Percentiles rank a stretch among this genome's conserved stretches.
These are phyloP conservation scores for Copromyces sp. DNA, from an alignment of 495 filamentous ascomycete genomes.

Conservation along the genomic window DNA sequence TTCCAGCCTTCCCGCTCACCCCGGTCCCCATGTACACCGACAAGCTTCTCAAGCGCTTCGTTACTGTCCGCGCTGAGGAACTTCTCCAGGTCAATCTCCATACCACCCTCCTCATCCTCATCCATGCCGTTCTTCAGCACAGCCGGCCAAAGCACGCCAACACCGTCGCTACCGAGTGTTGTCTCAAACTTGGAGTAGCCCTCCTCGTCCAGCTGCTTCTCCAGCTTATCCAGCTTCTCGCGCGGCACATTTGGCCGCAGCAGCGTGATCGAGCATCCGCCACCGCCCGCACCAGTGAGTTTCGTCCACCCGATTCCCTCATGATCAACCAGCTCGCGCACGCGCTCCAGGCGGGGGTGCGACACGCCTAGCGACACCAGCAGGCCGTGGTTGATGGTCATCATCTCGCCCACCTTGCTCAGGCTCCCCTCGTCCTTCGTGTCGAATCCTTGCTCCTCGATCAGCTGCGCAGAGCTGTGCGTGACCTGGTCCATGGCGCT, in stretches of 20 bases:
- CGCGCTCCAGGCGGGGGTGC: constrained; percentile 83
- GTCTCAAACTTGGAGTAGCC: constrained; percentile 77
- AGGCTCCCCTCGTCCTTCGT: constrained; percentile 46
- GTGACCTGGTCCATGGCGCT: constrained; percentile 77
- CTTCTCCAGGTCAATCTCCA: constrained; percentile 87
- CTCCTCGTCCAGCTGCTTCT: constrained; percentile 58
- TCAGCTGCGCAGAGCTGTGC: constrained; percentile 57
- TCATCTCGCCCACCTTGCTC: constrained; percentile 67
- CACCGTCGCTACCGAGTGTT: constrained; percentile 80
- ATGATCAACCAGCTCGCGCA: constrained; percentile 83
- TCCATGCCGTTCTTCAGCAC: constrained; percentile 65
- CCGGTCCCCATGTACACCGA: constrained; percentile 49
- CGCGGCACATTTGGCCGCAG: constrained; percentile 49
- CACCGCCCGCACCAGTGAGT: constrained; percentile 88
- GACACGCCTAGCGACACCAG: constrained; percentile 83
- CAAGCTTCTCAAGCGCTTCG: constrained; percentile 68
- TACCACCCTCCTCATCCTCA: constrained; percentile 59
- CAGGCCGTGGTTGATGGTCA: constrained; percentile 87
- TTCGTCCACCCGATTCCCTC: constrained; percentile 94
- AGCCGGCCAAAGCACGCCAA: constrained; percentile 87
- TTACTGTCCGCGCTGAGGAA: constrained; percentile 75
- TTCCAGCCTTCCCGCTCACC: constrained; percentile 79
- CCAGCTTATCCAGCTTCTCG: constrained; percentile 48
- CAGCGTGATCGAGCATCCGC: constrained; percentile 88
- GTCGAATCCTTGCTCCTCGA: constrained; percentile 54